phyloP scores from a whole-genome alignment of 2,329 filamentous ascomycete species.

The Graphiopsis chlorocephala region DNA sequence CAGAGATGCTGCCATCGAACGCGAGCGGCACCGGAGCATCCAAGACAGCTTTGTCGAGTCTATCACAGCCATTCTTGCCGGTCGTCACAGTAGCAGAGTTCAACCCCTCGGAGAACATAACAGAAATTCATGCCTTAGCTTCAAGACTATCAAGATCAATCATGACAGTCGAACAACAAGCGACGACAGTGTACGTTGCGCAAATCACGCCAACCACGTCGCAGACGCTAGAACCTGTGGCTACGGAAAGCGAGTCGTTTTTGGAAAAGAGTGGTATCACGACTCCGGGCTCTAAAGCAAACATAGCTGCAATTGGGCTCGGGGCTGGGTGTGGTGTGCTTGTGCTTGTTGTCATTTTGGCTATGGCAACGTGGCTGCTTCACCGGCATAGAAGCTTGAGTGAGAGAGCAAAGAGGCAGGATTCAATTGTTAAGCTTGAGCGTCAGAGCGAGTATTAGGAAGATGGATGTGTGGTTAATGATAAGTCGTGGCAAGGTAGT shows the following conservation, averaged over 20 bases:
- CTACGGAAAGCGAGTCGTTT: background rate
- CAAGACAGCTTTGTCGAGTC: background rate
- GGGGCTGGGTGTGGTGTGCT: slow-evolving; percentile 1
- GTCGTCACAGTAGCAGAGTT: background rate
- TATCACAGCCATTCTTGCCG: background rate
- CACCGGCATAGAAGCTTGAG: background rate
- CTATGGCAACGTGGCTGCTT: background rate
- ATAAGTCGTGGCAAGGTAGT: background rate
- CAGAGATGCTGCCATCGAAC: background rate
- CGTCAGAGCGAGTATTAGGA: background rate
- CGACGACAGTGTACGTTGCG: background rate
- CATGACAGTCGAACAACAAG: background rate
- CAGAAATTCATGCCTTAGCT: background rate
- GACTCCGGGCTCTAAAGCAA: background rate
- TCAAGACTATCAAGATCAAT: background rate
- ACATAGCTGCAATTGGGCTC: background rate
- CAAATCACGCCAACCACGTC: background rate
- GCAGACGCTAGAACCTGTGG: background rate
- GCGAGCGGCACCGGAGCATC: background rate
- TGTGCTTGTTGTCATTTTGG: background rate
- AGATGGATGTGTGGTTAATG: background rate
- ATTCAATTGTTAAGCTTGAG: background rate
- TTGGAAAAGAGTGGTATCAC: background rate
- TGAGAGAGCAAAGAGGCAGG: background rate
- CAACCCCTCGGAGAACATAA: background rate